Evolutionary conservation across 1,284 basidiomycete species (phyloP), one percentile per base, ranked within the genome.

Genomic region (Rhodotorula sp.): DNA sequence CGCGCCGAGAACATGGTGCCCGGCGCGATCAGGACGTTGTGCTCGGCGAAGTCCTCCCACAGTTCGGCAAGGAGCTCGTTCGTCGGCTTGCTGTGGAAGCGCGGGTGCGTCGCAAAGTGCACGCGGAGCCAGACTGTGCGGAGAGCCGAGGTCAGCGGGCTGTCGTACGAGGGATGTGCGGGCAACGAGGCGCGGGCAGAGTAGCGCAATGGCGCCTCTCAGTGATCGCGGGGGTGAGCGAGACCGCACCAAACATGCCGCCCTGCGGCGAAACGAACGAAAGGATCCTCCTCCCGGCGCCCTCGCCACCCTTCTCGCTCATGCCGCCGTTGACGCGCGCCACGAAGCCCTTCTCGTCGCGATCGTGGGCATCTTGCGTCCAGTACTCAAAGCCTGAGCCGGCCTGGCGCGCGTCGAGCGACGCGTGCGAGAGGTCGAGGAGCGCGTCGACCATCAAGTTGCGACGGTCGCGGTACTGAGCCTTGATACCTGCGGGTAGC

Each of bases 51-150:
- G 49, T 83, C 81, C 23, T 78, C 81, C 84, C 85, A 90, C 2
- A 91, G 82, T 70, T 86, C 82, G 67, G 82, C 80, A 78, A 90
- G 88, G 42, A 88, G 81, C 9, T 58, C 63, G 5, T 58, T 7
- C 0, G 75, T 73, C 27, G 82, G 80, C 64, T 86, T 82, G 58
- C 81, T 81, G 27, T 83, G 83, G 27, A 84, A 86, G 16, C 84
- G 82, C 1, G 87, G 88, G 79, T 88, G 87, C 64, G 85, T 82
- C 58, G 87, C 84, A 57, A 92, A 84, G 80, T 91, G 86, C 34
- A 91, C 79, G 72, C 85, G 85, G 56, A 91, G 80, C 88, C 90
- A 83, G 61, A 84, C 75, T 76, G 77, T 80, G 80, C 0, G 79
- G 78, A 5, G n/a, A 27, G 81, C 73, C 13, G 79, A 3, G 41